A percentile compares a stretch with the other conserved stretches of the same genome.
Evolutionary conservation across 208 protist genomes (phyloP).

Genomic region (Eutreptiella sp.): DNA sequence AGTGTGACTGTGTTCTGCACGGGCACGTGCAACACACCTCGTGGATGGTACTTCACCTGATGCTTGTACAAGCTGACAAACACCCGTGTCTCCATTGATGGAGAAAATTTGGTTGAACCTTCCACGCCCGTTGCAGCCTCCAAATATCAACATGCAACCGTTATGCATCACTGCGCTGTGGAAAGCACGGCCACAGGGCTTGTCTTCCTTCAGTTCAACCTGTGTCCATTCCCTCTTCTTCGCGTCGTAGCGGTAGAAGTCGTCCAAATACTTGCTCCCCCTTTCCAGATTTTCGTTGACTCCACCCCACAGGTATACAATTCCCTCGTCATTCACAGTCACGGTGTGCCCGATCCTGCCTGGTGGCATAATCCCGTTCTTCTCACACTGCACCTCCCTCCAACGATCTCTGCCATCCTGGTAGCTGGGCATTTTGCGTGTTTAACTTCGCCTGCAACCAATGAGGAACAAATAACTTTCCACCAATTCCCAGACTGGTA

Average conservation of each 20-base stretch:
- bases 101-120: conserved; percentile 73
- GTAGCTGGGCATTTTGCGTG: too few relatives aligned
- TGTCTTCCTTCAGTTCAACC: conserved; percentile 49
- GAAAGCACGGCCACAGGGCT: conserved; percentile 65
- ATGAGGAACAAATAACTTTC: too few relatives aligned
- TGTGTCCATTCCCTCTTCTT: conserved; percentile 52
- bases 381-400: conserved; percentile 47
- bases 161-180: conserved; percentile 67
- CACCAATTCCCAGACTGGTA: too few relatives aligned
- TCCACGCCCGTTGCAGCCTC: conserved; percentile 68
- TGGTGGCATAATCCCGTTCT: conserved; percentile 43
- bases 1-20: too few relatives aligned
- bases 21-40: too few relatives aligned
- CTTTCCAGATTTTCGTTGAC: conserved; percentile 65
- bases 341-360: conserved; percentile 75
- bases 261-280: conserved; percentile 62
- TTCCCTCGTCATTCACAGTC: conserved; percentile 52
- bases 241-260: conserved; percentile 58
- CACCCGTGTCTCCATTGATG: conserved; percentile 51
- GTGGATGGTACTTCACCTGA: too few relatives aligned
- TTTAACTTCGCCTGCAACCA: too few relatives aligned
- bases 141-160: conserved; percentile 63
- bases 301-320: conserved; percentile 72
- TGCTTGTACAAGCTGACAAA: too few relatives aligned
- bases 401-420: too few relatives aligned